Evolutionary conservation across 2,329 filamentous ascomycete genomes (phyloP).

Genomic region (Fusarium decemcellulare): DNA sequence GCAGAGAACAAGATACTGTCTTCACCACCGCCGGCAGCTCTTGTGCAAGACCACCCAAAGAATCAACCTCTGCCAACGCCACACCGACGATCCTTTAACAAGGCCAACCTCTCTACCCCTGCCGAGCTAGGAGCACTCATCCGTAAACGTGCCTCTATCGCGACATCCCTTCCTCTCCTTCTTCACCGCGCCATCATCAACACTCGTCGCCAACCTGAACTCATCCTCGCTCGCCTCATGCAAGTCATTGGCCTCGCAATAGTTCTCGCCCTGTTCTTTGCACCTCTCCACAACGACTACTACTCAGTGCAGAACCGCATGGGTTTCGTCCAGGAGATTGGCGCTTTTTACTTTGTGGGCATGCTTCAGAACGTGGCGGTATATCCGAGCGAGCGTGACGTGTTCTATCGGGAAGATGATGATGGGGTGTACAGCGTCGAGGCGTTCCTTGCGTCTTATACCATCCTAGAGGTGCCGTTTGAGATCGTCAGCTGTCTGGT

Average conservation of each 20-base stretch:
- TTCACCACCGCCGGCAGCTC: not conserved
- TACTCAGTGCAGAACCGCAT: constrained; percentile 80
- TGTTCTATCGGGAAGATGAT: constrained; percentile 83
- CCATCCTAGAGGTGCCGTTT: constrained; percentile 79
- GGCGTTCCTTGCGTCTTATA: constrained; percentile 80
- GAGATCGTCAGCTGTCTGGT: constrained; percentile 76
- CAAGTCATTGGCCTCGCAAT: constrained; percentile 76
- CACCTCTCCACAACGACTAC: constrained; percentile 78
- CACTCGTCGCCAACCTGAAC: constrained; percentile 74
- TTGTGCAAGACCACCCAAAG: not conserved
- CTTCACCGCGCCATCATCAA: constrained; percentile 78
- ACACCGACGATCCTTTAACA: constrained; percentile 60
- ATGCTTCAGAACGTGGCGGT: constrained; percentile 86
- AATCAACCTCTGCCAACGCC: constrained; percentile 17
- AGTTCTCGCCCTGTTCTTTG: constrained; percentile 78
- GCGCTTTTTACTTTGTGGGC: constrained; percentile 80
- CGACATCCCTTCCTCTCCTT: constrained; percentile 75
- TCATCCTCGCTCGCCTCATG: constrained; percentile 76
- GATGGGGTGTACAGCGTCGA: constrained; percentile 80
- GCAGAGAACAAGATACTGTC: not conserved
- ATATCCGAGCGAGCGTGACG: constrained; percentile 79
- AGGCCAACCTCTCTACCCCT: constrained; percentile 70
- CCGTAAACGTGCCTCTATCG: constrained; percentile 73
- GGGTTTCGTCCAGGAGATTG: constrained; percentile 80
- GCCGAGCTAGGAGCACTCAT: constrained; percentile 80